These are phyloP conservation scores for Backusella tarrabulga DNA, from an alignment of 192 early-diverging fungal genomes.

Conservation along the genomic window DNA sequence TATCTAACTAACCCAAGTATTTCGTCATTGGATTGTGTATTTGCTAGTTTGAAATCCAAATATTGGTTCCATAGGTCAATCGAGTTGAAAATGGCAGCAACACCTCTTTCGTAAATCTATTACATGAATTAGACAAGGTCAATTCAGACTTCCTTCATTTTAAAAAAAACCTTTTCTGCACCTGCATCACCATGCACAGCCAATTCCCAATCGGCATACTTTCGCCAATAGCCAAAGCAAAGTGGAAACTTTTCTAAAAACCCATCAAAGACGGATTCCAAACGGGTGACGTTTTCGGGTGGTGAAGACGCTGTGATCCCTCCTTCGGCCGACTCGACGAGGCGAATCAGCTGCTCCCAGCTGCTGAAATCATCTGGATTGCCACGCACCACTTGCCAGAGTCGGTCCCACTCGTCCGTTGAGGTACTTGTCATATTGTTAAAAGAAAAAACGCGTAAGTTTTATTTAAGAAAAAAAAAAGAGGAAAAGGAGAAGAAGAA, in stretches of 20 bases:
- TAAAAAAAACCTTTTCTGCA: conserved; percentile 54
- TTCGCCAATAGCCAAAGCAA: conserved; percentile 82
- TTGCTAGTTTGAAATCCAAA: conserved; percentile 59
- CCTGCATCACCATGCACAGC: conserved; percentile 52
- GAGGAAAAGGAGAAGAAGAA: neutral
- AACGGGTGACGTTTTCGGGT: conserved; percentile 42
- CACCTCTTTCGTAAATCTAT: conserved; percentile 74
- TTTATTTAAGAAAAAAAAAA: neutral
- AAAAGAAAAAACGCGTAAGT: neutral
- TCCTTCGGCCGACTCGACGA: conserved; percentile 57
- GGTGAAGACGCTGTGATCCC: conserved; percentile 50
- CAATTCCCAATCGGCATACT: conserved; percentile 66
- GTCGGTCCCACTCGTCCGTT: conserved; percentile 48
- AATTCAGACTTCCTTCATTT: too few relatives aligned
- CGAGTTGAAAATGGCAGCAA: conserved; percentile 63
- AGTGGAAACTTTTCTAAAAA: conserved; percentile 71
- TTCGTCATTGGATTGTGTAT: conserved; percentile 48
- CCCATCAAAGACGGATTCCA: conserved; percentile 59
- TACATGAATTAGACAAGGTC: neutral
- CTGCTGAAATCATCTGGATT: conserved; percentile 67
- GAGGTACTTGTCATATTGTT: neutral
- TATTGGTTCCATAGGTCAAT: conserved; percentile 77
- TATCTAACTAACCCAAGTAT: conserved; percentile 55
- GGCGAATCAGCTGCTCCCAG: conserved; percentile 65
- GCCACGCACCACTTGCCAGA: conserved; percentile 52